phyloP scores from a whole-genome alignment of 2,329 filamentous ascomycete species.

The Aspergillus ibericus region DNA sequence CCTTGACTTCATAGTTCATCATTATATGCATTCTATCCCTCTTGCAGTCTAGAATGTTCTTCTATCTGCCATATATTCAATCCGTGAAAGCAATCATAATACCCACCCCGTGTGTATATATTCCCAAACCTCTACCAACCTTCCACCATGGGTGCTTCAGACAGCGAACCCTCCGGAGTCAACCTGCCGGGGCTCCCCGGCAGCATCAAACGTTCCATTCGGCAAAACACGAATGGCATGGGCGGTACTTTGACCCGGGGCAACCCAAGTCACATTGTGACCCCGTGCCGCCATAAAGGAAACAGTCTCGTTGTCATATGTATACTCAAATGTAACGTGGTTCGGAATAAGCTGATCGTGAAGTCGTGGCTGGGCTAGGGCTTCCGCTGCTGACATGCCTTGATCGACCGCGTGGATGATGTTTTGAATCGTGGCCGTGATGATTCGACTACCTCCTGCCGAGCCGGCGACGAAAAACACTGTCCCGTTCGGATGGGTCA shows the following conservation, averaged over 20 bases:
- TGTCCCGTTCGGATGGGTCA: conserved; percentile 63
- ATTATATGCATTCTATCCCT: background rate
- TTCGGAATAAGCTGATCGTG: conserved; percentile 84
- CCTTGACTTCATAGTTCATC: too few species aligned
- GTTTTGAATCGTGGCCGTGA: conserved; percentile 73
- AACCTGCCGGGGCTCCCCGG: conserved; percentile 70
- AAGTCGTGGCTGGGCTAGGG: conserved; percentile 66
- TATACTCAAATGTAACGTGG: conserved; percentile 64
- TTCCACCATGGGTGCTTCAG: conserved; percentile 23
- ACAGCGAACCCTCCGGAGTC: conserved; percentile 66
- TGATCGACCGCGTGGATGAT: conserved; percentile 72
- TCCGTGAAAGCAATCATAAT: background rate
- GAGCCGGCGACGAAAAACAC: conserved; percentile 72
- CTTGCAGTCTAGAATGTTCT: background rate
- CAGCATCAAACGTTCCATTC: conserved; percentile 75
- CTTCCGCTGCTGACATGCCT: conserved; percentile 58
- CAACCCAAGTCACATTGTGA: conserved; percentile 71
- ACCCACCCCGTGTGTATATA: background rate
- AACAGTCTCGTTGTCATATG: conserved; percentile 65
- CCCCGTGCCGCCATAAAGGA: conserved; percentile 63
- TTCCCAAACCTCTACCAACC: background rate
- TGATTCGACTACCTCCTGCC: conserved; percentile 80
- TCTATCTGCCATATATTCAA: background rate
- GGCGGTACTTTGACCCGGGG: conserved; percentile 64
- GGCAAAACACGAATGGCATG: conserved; percentile 64